phyloP scores from a whole-genome alignment of 345 rosid genomes.

The Jatropha curcas region DNA sequence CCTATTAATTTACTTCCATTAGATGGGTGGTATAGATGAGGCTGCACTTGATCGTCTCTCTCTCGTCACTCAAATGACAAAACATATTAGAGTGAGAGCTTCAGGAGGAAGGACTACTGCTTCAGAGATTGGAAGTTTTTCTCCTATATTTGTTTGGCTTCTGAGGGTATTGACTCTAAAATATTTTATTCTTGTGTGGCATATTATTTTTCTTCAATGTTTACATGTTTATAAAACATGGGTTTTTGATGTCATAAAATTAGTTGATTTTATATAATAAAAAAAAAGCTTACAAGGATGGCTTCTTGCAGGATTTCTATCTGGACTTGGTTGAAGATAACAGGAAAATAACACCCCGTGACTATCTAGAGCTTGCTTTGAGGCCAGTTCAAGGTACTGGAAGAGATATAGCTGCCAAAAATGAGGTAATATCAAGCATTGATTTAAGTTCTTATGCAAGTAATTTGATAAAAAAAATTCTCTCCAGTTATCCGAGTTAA shows the following conservation, averaged over 20 bases:
- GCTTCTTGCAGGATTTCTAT: constrained; percentile 73
- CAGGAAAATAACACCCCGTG: constrained; percentile 84
- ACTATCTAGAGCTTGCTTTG: constrained; percentile 91
- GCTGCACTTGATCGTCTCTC: constrained; percentile 94
- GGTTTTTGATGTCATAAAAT: not conserved
- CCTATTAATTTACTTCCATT: constrained; percentile 14
- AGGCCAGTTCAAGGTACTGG: constrained; percentile 80
- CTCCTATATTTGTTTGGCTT: constrained; percentile 99
- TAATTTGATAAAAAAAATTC: not conserved
- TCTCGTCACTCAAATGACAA: constrained; percentile 96
- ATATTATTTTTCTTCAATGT: not conserved
- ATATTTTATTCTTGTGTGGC: not conserved
- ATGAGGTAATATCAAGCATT: constrained; percentile 61
- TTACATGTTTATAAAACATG: not conserved
- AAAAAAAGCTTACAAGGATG: not conserved
- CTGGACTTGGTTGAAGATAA: constrained; percentile 84
- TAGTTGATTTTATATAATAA: not conserved
- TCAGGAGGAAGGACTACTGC: constrained; percentile 73
- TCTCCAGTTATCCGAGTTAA: not conserved
- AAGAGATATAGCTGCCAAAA: constrained; percentile 82
- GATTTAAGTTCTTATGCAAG: not conserved
- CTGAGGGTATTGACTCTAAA: constrained; percentile 62
- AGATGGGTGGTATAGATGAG: constrained; percentile 99
- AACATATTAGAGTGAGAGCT: constrained; percentile 94
- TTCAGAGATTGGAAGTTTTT: constrained; percentile 89